phyloP scores from a whole-genome alignment of 164 flowering plant genomes.

The Houttuynia cordata region DNA sequence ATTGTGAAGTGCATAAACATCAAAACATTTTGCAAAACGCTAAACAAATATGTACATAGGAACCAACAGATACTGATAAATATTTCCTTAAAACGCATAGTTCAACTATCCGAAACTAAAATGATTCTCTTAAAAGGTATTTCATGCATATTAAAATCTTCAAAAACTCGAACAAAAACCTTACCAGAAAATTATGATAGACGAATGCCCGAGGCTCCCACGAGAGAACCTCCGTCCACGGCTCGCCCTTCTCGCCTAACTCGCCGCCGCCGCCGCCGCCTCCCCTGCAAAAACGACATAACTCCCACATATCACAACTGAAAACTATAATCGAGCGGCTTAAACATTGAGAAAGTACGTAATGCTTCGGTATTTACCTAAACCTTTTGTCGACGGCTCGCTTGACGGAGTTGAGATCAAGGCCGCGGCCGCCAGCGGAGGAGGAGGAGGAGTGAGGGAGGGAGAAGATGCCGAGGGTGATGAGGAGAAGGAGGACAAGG shows the following conservation, averaged over 20 bases:
- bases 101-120: not conserved
- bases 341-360: too few relatives aligned
- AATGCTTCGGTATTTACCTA: too few relatives aligned
- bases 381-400: conserved; percentile 7
- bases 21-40: too few relatives aligned
- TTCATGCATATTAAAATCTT: not conserved
- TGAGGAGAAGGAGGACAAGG: conserved; percentile 41
- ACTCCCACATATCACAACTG: conserved; percentile 18
- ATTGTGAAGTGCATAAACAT: too few relatives aligned
- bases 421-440: conserved; percentile 11
- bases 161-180: conserved; percentile 1
- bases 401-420: conserved; percentile 47
- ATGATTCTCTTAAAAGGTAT: too few relatives aligned
- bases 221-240: conserved; percentile 81
- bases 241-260: conserved; percentile 31
- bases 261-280: too few relatives aligned
- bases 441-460: conserved; percentile 32
- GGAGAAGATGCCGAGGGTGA: conserved; percentile 59
- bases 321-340: not conserved
- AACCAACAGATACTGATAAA: too few relatives aligned
- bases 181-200: conserved; percentile 84
- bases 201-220: conserved; percentile 94
- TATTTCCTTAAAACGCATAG: too few relatives aligned
- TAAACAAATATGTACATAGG: too few relatives aligned
- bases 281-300: conserved; percentile 6